Conservation (phyloP, 371 early-diverging fungal species). For the Mortierella sp. region DNA sequence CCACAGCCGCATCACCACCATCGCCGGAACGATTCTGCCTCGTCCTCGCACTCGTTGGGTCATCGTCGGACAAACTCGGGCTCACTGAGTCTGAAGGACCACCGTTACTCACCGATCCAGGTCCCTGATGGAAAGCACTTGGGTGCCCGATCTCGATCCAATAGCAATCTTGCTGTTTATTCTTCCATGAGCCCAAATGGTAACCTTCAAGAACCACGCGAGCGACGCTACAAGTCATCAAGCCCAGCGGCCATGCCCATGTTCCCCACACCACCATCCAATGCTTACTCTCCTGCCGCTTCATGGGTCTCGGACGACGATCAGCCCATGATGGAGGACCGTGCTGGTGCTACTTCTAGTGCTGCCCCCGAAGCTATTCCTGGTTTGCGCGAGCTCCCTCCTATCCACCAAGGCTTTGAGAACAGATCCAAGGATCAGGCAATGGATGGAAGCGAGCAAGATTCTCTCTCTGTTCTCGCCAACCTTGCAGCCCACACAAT, state of each 20-base stretch:
- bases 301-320: slow-evolving; percentile 54
- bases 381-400: slow-evolving; percentile 39
- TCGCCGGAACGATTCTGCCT: slow-evolving; percentile 44
- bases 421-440: slow-evolving; percentile 27
- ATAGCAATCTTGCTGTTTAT: slow-evolving; percentile 39
- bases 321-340: slow-evolving; percentile 20
- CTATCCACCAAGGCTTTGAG: slow-evolving; percentile 27
- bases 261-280: slow-evolving; percentile 33
- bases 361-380: slow-evolving; percentile 29
- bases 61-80: slow-evolving; percentile 54
- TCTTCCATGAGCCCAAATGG: slow-evolving; percentile 26
- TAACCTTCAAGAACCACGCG: slow-evolving; percentile 22
- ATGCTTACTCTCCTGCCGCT: slow-evolving; percentile 40
- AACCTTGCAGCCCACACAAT: slow-evolving; percentile 47
- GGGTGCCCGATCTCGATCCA: slow-evolving; percentile 52
- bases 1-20: slow-evolving; percentile 37
- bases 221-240: slow-evolving; percentile 43
- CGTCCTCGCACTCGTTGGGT: slow-evolving; percentile 35
- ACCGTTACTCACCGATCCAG: slow-evolving; percentile 56
- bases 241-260: slow-evolving; percentile 31
- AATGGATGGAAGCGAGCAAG: slow-evolving; percentile 35
- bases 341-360: slow-evolving; percentile 8
- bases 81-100: slow-evolving; percentile 47
- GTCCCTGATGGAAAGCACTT: slow-evolving; percentile 38
- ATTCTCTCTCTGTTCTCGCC: slow-evolving; percentile 56